Evolutionary conservation across 306 rosid species (phyloP).

Genomic region (Prunus mume): DNA sequence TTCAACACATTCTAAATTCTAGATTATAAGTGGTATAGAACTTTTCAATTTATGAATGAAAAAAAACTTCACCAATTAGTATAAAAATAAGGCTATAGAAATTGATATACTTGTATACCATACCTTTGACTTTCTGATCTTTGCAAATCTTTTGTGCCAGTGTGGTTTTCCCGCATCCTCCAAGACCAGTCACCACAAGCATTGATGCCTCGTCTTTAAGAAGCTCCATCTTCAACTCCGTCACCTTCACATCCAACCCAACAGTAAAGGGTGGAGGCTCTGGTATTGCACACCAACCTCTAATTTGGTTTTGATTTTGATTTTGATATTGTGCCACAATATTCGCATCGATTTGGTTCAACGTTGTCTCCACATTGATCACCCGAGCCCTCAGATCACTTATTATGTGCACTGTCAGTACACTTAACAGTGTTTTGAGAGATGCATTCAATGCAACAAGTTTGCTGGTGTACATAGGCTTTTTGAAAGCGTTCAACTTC

Average conservation of each 20-base stretch:
- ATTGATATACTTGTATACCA: not conserved
- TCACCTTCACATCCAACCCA: conserved; percentile 48
- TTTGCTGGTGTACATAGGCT: not conserved
- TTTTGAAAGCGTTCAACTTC: not conserved
- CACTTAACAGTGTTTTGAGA: not conserved
- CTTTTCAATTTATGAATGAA: not conserved
- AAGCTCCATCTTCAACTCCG: conserved; percentile 45
- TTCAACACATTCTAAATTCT: too few relatives aligned
- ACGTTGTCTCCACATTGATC: too few relatives aligned
- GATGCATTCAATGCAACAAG: not conserved
- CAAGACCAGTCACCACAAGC: conserved; percentile 39
- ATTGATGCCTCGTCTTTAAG: conserved; percentile 17
- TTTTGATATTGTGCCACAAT: not conserved
- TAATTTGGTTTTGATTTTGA: conserved; percentile 1
- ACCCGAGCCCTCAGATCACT: too few relatives aligned
- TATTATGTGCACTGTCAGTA: not conserved
- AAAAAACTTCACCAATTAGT: not conserved
- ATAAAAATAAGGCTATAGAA: not conserved
- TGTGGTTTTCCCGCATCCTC: conserved; percentile 56
- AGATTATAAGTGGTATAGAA: not conserved
- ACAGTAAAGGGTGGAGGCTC: conserved; percentile 10
- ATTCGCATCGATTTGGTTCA: too few relatives aligned
- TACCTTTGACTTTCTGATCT: conserved; percentile 46
- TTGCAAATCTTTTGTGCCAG: conserved; percentile 43
- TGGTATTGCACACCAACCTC: not conserved